Conservation (phyloP, 768 basidiomycete genomes). For the Cytidiella melzeri region DNA sequence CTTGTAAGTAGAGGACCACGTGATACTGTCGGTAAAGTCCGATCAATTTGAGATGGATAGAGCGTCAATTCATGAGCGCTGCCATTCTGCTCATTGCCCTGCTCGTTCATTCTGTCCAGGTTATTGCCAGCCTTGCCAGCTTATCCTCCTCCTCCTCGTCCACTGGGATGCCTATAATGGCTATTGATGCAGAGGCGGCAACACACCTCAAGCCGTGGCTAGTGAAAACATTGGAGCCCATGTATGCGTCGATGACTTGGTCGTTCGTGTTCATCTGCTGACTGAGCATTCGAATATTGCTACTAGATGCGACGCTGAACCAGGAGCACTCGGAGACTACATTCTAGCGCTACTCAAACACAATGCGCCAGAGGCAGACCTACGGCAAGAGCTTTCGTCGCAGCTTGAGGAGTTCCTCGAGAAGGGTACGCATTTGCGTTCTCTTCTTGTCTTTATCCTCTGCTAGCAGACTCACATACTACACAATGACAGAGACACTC, state of each 20-base stretch:
- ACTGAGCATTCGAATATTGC: conserved; percentile 7
- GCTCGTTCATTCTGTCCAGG: not conserved
- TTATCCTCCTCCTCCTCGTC: conserved; percentile 3
- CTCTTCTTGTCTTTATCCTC: not conserved
- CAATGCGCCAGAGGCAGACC: conserved; percentile 75
- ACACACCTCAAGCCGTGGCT: conserved; percentile 83
- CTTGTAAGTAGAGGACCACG: no score
- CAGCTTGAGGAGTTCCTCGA: conserved; percentile 94
- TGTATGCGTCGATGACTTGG: conserved; percentile 44
- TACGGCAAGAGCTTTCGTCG: conserved; percentile 67
- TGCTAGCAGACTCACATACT: conserved; percentile 10
- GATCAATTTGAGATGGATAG: not conserved
- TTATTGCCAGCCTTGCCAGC: not conserved
- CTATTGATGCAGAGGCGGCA: conserved; percentile 59
- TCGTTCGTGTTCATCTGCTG: not conserved
- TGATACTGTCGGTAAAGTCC: not conserved
- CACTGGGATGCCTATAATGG: conserved; percentile 37
- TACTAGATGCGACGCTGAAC: conserved; percentile 91
- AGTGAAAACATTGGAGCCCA: conserved; percentile 81
- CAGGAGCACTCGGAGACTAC: conserved; percentile 88
- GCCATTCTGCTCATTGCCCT: not conserved
- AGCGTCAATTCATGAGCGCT: not conserved
- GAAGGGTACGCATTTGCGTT: conserved; percentile 49
- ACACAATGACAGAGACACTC: conserved; percentile 44
- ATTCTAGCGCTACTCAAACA: conserved; percentile 90